These are phyloP conservation scores for Microcyclospora pomicola DNA, from an alignment of 2,329 filamentous ascomycete species.

Conservation along the genomic window DNA sequence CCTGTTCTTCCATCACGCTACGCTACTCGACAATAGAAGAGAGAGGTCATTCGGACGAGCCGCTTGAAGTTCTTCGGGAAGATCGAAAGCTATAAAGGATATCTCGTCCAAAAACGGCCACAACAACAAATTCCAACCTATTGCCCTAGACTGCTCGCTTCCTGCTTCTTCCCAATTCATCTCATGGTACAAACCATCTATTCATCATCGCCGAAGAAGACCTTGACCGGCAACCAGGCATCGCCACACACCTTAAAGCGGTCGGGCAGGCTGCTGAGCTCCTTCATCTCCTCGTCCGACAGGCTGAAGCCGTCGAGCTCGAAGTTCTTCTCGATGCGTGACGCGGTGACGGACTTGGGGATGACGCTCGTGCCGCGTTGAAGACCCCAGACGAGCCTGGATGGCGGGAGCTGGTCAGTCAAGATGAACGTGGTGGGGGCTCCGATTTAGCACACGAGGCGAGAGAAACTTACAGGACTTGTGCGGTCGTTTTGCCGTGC, in stretches of 20 bases:
- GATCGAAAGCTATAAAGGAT: no score
- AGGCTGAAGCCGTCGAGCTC: constrained; percentile 59
- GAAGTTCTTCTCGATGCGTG: constrained; percentile 63
- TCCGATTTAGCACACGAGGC: neutral
- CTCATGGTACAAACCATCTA: constrained; percentile 25
- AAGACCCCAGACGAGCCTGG: constrained; percentile 57
- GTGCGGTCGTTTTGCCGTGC: constrained; percentile 57
- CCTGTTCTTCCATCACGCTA: no score
- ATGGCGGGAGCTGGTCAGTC: neutral
- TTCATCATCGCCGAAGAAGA: constrained; percentile 75
- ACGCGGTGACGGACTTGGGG: constrained; percentile 65
- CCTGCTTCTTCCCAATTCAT: no score
- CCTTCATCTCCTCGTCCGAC: constrained; percentile 55
- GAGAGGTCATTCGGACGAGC: no score
- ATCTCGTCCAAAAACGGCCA: no score
- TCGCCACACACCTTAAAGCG: constrained; percentile 76
- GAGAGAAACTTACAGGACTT: constrained; percentile 42
- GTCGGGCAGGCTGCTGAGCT: constrained; percentile 53
- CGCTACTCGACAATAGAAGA: no score
- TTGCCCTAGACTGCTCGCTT: no score
- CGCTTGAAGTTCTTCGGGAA: no score
- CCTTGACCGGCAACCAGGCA: constrained; percentile 58
- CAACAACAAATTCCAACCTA: no score
- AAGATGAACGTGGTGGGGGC: constrained; percentile 1
- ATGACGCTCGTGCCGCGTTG: constrained; percentile 73